A percentile compares a stretch with the other conserved stretches of the same genome.
These are phyloP conservation scores for Epicoccum sorghinum DNA, from an alignment of 2,329 filamentous ascomycete genomes.

Conservation along the genomic window DNA sequence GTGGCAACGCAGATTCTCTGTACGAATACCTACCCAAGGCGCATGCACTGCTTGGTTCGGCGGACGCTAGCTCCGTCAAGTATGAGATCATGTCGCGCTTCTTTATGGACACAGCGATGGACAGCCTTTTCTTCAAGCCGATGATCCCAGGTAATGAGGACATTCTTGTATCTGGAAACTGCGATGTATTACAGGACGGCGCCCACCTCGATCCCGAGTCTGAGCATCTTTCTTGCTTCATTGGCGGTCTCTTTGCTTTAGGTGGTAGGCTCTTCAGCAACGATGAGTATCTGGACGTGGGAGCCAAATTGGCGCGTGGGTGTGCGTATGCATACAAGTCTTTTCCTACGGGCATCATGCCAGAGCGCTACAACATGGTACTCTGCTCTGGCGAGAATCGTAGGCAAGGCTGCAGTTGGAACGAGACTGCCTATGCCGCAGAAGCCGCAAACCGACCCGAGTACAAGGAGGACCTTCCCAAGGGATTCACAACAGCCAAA, in stretches of 20 bases:
- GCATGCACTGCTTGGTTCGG: constrained; percentile 53
- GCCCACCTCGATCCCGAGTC: constrained; percentile 53
- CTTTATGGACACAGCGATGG: constrained; percentile 49
- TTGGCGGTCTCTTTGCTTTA: constrained; percentile 64
- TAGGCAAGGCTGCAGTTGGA: constrained; percentile 55
- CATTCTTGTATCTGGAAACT: constrained; percentile 55
- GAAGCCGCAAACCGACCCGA: constrained; percentile 33
- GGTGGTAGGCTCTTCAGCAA: constrained; percentile 62
- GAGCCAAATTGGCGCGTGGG: constrained; percentile 62
- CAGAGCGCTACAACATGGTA: constrained; percentile 60
- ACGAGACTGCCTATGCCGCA: constrained; percentile 56
- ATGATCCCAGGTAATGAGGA: constrained; percentile 54
- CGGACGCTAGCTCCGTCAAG: constrained; percentile 48
- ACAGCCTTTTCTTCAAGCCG: constrained; percentile 56
- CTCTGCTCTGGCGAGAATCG: constrained; percentile 50
- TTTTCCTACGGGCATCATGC: constrained; percentile 64
- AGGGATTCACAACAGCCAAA: constrained; percentile 50
- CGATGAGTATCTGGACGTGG: constrained; percentile 59
- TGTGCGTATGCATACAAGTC: constrained; percentile 66
- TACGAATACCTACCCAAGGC: constrained; percentile 55
- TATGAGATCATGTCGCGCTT: constrained; percentile 62
- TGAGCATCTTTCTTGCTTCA: constrained; percentile 64
- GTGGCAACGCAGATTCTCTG: constrained; percentile 43
- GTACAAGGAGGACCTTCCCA: constrained; percentile 41
- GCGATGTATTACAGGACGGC: constrained; percentile 41